A percentile compares a stretch with the other conserved stretches of the same genome.
Conservation (phyloP, 2,329 filamentous ascomycete species). For the Sclerotinia nivalis region DNA sequence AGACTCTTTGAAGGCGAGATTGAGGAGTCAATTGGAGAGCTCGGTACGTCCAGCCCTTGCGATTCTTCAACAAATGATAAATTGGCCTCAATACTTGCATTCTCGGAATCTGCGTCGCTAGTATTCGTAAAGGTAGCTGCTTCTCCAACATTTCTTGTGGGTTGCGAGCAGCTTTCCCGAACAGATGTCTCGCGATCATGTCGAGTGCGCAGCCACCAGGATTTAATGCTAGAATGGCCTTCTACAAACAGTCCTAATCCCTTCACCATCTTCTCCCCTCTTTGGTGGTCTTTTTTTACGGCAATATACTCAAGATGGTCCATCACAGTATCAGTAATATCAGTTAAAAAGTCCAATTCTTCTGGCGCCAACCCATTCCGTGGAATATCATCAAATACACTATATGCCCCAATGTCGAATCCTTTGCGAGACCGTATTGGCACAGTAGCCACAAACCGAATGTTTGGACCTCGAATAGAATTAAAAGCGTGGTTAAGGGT, state of each 20-base stretch:
- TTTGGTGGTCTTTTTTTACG: conserved; percentile 46
- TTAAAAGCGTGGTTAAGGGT: conserved; percentile 27
- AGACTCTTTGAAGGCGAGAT: too few relatives aligned
- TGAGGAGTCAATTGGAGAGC: not conserved
- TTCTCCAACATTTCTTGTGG: not conserved
- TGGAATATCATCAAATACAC: conserved; percentile 56
- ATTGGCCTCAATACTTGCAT: not conserved
- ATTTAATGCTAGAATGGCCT: conserved; percentile 22
- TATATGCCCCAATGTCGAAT: conserved; percentile 37
- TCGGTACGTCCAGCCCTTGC: not conserved
- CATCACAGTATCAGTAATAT: conserved; percentile 57
- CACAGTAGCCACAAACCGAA: conserved; percentile 36
- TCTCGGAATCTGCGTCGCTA: not conserved
- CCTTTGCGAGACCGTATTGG: conserved; percentile 34
- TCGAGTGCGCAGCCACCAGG: conserved; percentile 35
- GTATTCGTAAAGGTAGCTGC: not conserved
- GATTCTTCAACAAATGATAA: not conserved
- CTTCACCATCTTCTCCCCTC: conserved; percentile 25
- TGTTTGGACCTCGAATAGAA: conserved; percentile 29
- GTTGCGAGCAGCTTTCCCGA: not conserved
- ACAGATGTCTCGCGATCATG: conserved; percentile 25
- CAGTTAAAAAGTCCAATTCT: conserved; percentile 57
- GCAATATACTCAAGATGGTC: conserved; percentile 60
- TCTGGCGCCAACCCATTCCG: conserved; percentile 51
- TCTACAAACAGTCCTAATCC: conserved; percentile 23